Conservation (phyloP, 1,139 yeast species). For the Yamadazyma conglobata region DNA sequence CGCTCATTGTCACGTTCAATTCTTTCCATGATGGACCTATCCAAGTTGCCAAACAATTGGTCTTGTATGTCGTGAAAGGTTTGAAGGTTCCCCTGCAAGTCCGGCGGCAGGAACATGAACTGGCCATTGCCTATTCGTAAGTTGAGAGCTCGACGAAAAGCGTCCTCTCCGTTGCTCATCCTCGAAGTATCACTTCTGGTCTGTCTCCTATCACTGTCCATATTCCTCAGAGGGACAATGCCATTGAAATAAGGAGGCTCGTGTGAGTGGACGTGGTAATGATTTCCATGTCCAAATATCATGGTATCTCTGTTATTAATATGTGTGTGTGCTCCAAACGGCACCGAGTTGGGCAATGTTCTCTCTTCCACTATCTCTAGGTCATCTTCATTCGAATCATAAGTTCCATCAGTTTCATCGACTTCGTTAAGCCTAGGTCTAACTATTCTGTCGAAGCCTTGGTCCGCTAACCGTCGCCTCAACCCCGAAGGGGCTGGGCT, state of each 20-base stretch:
- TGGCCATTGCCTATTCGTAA: too few relatives aligned
- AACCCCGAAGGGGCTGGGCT: slow-evolving; percentile 1
- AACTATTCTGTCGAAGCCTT: slow-evolving; percentile 2
- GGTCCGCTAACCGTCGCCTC: too few relatives aligned
- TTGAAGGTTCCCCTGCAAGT: too few relatives aligned
- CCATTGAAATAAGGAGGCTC: not conserved
- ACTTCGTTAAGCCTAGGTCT: slow-evolving; percentile 2
- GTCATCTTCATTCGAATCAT: slow-evolving; percentile 16
- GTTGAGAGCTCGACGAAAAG: too few relatives aligned
- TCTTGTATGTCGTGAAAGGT: not conserved
- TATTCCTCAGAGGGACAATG: not conserved
- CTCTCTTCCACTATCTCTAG: slow-evolving; percentile 23
- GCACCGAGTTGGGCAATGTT: slow-evolving; percentile 1
- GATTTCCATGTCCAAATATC: slow-evolving; percentile 1
- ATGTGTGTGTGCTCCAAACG: not conserved
- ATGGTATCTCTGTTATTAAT: not conserved
- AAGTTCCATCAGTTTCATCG: not conserved
- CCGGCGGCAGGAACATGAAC: too few relatives aligned
- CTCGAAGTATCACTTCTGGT: too few relatives aligned
- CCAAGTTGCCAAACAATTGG: slow-evolving; percentile 10
- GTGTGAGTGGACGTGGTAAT: slow-evolving; percentile 1
- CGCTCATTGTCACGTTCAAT: slow-evolving; percentile 42
- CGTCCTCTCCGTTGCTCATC: too few relatives aligned
- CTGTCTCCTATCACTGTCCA: too few relatives aligned
- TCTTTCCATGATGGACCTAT: slow-evolving; percentile 35